Conservation (phyloP, 768 basidiomycete species). For the Kockovaella imperatae region DNA sequence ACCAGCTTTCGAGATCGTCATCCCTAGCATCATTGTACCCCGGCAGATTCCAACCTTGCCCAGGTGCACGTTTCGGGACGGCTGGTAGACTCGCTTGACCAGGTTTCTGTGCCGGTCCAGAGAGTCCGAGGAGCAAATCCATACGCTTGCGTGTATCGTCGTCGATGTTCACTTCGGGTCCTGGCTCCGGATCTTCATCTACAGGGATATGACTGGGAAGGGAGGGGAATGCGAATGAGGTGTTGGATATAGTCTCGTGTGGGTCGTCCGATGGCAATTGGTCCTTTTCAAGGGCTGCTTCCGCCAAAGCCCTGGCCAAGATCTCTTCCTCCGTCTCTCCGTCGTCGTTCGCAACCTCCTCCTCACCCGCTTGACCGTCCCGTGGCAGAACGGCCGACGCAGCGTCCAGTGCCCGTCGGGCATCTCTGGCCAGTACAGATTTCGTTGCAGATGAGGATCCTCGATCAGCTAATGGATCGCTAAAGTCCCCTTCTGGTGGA, state of each 20-base stretch:
- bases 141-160: constrained; percentile 15
- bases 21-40: constrained; percentile 26
- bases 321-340: constrained; percentile 15
- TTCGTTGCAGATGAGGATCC: too few species aligned
- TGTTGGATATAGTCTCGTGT: background rate
- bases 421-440: background rate
- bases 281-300: constrained; percentile 6
- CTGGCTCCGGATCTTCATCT: constrained; percentile 8
- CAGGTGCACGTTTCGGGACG: constrained; percentile 2
- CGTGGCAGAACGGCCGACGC: background rate
- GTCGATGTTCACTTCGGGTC: too few species aligned
- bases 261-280: background rate
- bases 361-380: background rate
- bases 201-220: constrained; percentile 17
- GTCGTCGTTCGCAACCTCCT: background rate
- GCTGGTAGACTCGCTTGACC: constrained; percentile 2
- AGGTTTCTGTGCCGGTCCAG: constrained; percentile 8
- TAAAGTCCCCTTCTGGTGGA: background rate
- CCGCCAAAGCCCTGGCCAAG: constrained; percentile 9
- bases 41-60: constrained; percentile 19
- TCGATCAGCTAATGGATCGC: background rate
- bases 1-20: constrained; percentile 34
- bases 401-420: background rate
- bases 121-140: constrained; percentile 21
- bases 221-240: constrained; percentile 14